These are phyloP conservation scores for Moricandia moricandioides DNA, from an alignment of 345 rosid genomes.

Conservation along the genomic window DNA sequence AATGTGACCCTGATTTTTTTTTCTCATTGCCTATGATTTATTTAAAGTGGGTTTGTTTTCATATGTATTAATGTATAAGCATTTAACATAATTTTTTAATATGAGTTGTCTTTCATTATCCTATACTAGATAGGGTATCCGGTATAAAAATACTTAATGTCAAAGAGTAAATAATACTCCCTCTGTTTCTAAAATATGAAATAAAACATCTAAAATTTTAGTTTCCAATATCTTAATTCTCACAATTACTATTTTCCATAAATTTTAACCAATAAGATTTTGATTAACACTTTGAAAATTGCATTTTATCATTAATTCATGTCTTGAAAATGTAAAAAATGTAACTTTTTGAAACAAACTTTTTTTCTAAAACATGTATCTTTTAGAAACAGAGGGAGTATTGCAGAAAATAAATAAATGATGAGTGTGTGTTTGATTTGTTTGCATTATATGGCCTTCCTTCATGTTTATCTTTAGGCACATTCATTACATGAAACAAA, in stretches of 20 bases:
- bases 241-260: too few relatives aligned
- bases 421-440: slow-evolving; percentile 25
- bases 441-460: slow-evolving; percentile 33
- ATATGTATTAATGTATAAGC: slow-evolving; percentile 10
- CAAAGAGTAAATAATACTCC: background rate
- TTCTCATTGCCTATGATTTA: background rate
- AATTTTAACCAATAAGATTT: too few relatives aligned
- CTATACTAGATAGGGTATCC: background rate
- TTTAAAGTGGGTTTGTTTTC: background rate
- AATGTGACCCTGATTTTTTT: background rate
- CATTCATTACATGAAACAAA: slow-evolving; percentile 41
- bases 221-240: too few relatives aligned
- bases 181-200: too few relatives aligned
- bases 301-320: too few relatives aligned
- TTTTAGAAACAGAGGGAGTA: too few relatives aligned
- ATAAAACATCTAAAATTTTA: too few relatives aligned
- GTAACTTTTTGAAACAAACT: too few relatives aligned
- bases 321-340: too few relatives aligned
- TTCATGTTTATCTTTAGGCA: slow-evolving; percentile 34
- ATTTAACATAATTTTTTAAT: too few relatives aligned
- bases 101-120: background rate
- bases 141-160: background rate
- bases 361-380: too few relatives aligned
- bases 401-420: slow-evolving; percentile 19
- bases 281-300: too few relatives aligned